Percentiles rank a stretch among this genome's conserved stretches.
These are phyloP conservation scores for Colletotrichum godetiae DNA, from an alignment of 2,329 filamentous ascomycete species.

Conservation along the genomic window DNA sequence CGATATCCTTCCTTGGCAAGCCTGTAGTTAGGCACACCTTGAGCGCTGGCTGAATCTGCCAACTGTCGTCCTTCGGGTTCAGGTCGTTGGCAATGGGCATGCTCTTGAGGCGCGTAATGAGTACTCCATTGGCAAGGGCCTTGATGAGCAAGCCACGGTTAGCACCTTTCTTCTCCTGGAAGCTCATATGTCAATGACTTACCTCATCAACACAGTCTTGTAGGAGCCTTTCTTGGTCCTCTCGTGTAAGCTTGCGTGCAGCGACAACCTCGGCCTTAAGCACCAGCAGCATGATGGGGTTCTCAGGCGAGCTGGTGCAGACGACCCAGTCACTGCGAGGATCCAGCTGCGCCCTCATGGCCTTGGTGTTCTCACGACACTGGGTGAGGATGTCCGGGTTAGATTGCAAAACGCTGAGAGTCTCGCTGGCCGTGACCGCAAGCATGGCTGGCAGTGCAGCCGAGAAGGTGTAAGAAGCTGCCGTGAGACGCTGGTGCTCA, in stretches of 20 bases:
- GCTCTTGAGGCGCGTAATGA: slow-evolving; percentile 88
- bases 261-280: slow-evolving; percentile 86
- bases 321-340: slow-evolving; percentile 93
- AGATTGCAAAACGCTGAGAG: slow-evolving; percentile 85
- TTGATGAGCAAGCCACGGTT: slow-evolving; percentile 48
- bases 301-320: slow-evolving; percentile 84
- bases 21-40: slow-evolving; percentile 93
- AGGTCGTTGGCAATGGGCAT: slow-evolving; percentile 74
- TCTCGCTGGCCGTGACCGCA: slow-evolving; percentile 95
- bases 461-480: slow-evolving; percentile 93
- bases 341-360: slow-evolving; percentile 88
- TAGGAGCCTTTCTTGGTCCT: slow-evolving; percentile 86
- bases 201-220: slow-evolving; percentile 98
- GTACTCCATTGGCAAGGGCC: slow-evolving; percentile 86
- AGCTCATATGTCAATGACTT: slow-evolving; percentile 46
- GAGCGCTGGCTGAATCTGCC: slow-evolving; percentile 81
- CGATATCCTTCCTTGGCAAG: slow-evolving; percentile 92
- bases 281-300: slow-evolving; percentile 85
- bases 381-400: slow-evolving; percentile 84
- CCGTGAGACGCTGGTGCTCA: slow-evolving; percentile 94
- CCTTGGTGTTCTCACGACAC: slow-evolving; percentile 86
- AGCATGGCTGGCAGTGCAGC: slow-evolving; percentile 93
- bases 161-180: slow-evolving; percentile 3
- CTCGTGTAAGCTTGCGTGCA: slow-evolving; percentile 72
- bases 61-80: slow-evolving; percentile 75